phyloP scores from a whole-genome alignment of 2,329 filamentous ascomycete species.

The Sarocladium brachiariae region DNA sequence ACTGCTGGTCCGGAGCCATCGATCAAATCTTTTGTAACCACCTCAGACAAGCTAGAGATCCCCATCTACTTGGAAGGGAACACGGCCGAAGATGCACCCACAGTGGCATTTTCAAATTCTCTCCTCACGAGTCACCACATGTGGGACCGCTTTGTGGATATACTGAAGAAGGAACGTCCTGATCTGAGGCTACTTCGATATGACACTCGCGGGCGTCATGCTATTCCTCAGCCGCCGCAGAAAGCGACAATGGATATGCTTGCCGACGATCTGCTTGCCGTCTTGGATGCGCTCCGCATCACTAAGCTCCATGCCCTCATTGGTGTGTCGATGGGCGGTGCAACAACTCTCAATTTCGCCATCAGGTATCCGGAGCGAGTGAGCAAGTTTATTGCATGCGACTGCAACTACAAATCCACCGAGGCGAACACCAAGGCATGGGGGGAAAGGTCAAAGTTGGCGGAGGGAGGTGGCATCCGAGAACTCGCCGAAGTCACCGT shows the following conservation, averaged over 20 bases:
- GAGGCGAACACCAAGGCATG: conserved; percentile 71
- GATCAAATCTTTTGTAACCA: conserved; percentile 62
- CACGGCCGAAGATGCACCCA: conserved; percentile 56
- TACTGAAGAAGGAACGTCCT: conserved; percentile 53
- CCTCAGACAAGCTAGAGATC: conserved; percentile 60
- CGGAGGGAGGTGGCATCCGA: conserved; percentile 53
- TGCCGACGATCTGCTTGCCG: conserved; percentile 56
- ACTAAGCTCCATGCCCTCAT: conserved; percentile 59
- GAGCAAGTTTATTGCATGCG: conserved; percentile 61
- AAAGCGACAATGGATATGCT: conserved; percentile 58
- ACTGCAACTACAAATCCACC: conserved; percentile 69
- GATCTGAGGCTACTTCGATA: conserved; percentile 71
- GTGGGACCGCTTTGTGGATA: conserved; percentile 67
- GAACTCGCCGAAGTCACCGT: conserved; percentile 66
- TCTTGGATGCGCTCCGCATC: conserved; percentile 66
- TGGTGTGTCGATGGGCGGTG: conserved; percentile 77
- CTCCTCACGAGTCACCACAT: conserved; percentile 72
- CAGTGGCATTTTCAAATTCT: conserved; percentile 72
- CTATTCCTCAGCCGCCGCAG: conserved; percentile 36
- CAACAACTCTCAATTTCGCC: conserved; percentile 67
- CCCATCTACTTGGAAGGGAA: conserved; percentile 73
- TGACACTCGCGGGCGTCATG: conserved; percentile 63
- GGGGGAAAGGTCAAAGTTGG: conserved; percentile 66
- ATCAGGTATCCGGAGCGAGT: conserved; percentile 57
- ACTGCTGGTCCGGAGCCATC: conserved; percentile 38